These are phyloP conservation scores for Fraxinus velutina DNA, from an alignment of 305 asterid genomes.

Conservation along the genomic window DNA sequence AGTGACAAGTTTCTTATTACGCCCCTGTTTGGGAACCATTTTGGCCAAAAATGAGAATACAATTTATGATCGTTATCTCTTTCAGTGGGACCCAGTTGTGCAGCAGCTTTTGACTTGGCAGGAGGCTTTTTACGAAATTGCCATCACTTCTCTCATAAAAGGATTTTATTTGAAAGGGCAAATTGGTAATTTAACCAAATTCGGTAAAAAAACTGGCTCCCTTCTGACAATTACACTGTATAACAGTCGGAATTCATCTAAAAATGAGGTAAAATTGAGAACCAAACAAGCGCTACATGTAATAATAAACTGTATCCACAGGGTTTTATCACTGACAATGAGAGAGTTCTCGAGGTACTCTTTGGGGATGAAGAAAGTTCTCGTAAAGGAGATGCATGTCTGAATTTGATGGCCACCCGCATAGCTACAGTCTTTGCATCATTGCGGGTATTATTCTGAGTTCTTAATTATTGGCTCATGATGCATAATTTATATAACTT, in stretches of 20 bases:
- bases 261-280: background rate
- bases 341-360: conserved; percentile 90
- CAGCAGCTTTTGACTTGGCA: background rate
- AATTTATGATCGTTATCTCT: background rate
- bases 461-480: conserved; percentile 2
- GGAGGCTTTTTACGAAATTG: background rate
- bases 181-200: background rate
- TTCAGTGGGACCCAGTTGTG: background rate
- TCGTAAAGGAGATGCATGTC: conserved; percentile 72
- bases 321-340: conserved; percentile 94
- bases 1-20: background rate
- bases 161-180: background rate
- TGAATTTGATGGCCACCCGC: conserved; percentile 83
- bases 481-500: conserved; percentile 1
- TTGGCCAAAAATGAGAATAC: background rate
- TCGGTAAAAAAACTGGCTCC: background rate
- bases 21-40: background rate
- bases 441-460: conserved; percentile 53
- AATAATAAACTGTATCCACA: conserved; percentile 24
- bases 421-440: conserved; percentile 97
- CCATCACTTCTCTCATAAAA: background rate
- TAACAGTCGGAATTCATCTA: background rate
- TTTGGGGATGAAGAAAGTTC: conserved; percentile 91
- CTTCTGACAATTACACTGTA: background rate
- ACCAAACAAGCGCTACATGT: background rate